These are phyloP conservation scores for Ceratobasidium sp. DNA, from an alignment of 1,284 basidiomycete species.

Conservation along the genomic window DNA sequence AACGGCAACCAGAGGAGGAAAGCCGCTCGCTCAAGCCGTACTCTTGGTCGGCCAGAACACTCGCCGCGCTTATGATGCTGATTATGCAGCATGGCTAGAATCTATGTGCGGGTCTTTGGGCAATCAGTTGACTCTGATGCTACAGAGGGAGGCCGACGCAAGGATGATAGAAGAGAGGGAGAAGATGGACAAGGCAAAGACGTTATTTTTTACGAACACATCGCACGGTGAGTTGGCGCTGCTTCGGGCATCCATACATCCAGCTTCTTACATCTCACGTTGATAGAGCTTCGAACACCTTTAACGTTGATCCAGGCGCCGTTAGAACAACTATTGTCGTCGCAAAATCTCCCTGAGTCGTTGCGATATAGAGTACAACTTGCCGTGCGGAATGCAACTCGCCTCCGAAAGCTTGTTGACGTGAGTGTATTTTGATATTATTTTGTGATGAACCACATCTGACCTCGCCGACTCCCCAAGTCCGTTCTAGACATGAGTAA, in stretches of 20 bases:
- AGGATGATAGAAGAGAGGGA: conserved; percentile 44
- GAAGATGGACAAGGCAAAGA: conserved; percentile 49
- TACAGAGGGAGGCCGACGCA: conserved; percentile 40
- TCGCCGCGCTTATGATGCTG: conserved; percentile 40
- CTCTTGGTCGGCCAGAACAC: conserved; percentile 41
- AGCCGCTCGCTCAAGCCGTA: conserved; percentile 18
- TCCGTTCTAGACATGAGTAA: conserved; percentile 35
- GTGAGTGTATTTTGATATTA: conserved; percentile 37
- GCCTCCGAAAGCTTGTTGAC: conserved; percentile 47
- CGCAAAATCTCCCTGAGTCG: conserved; percentile 33
- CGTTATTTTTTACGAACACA: conserved; percentile 49
- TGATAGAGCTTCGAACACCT: conserved; percentile 48
- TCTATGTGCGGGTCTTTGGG: conserved; percentile 29
- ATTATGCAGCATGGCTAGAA: conserved; percentile 41
- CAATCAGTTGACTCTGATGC: conserved; percentile 35
- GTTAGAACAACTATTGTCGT: conserved; percentile 10
- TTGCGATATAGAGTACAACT: conserved; percentile 46
- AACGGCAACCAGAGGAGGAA: background rate
- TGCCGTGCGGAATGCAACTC: conserved; percentile 46
- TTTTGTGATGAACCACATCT: background rate
- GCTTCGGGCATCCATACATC: background rate
- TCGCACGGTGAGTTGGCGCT: conserved; percentile 37
- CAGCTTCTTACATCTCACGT: background rate
- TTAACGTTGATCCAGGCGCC: conserved; percentile 47
- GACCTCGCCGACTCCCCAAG: background rate